Evolutionary conservation across 1,284 basidiomycete species (phyloP).

Genomic region (Volvariella surrecta): DNA sequence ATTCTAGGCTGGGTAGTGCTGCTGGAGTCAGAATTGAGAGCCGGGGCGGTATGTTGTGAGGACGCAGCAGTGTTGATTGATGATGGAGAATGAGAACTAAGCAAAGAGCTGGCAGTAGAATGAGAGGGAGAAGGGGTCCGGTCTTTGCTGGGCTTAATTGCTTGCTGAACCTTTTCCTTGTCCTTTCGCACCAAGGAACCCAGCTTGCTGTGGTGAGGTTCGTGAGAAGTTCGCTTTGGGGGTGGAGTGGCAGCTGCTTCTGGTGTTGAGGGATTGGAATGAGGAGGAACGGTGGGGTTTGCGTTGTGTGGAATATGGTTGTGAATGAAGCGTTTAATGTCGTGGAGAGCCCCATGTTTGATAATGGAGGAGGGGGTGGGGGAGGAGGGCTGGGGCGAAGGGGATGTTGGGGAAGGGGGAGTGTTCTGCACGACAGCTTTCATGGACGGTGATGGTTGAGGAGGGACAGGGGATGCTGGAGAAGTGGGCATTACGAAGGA

Average conservation of each 20-base stretch:
- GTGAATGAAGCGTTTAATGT: conserved; percentile 89
- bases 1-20: neutral
- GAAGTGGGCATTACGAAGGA: neutral
- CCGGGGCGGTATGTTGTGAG: conserved; percentile 1
- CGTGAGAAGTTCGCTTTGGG: conserved; percentile 6
- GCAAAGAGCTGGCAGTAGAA: conserved; percentile 18
- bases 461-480: neutral
- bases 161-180: conserved; percentile 15
- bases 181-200: conserved; percentile 26
- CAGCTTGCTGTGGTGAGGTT: conserved; percentile 14
- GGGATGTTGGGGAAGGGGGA: conserved; percentile 7
- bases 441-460: neutral
- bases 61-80: conserved; percentile 1
- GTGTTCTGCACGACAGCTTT: conserved; percentile 1
- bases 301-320: conserved; percentile 59
- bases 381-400: conserved; percentile 4
- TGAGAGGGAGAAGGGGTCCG: conserved; percentile 23
- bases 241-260: conserved; percentile 5
- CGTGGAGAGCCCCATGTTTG: conserved; percentile 69
- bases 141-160: conserved; percentile 34
- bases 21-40: neutral
- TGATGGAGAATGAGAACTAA: conserved; percentile 16
- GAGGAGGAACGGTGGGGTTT: conserved; percentile 15
- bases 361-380: conserved; percentile 21
- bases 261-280: conserved; percentile 11